phyloP scores from a whole-genome alignment of 805 yeast genomes.

The Monosporozyma aquatica region DNA sequence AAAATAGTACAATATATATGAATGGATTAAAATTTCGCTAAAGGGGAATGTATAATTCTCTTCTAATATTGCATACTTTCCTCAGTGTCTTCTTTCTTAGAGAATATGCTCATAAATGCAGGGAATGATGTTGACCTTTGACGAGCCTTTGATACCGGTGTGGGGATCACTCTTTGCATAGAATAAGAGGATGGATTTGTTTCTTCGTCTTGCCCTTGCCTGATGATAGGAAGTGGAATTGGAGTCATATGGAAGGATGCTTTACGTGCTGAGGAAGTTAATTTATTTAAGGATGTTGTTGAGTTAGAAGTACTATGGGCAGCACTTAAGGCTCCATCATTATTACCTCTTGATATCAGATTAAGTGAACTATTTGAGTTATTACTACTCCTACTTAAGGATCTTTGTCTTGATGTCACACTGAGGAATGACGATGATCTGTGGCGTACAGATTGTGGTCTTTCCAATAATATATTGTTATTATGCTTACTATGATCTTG shows the following conservation, averaged over 20 bases:
- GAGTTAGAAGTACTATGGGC: conserved; percentile 3
- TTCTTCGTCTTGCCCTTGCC: background rate
- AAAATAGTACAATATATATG: no score
- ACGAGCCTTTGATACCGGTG: background rate
- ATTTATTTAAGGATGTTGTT: conserved; percentile 10
- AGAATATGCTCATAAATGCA: conserved; percentile 3
- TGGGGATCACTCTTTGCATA: background rate
- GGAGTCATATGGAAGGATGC: conserved; percentile 28
- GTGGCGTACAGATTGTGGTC: conserved; percentile 23
- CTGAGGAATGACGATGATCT: conserved; percentile 19
- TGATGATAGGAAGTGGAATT: conserved; percentile 1
- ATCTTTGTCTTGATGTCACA: conserved; percentile 6
- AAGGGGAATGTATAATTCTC: no score
- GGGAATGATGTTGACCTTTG: conserved; percentile 6
- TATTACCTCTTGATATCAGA: conserved; percentile 10
- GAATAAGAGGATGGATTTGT: background rate
- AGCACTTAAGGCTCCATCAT: conserved; percentile 9
- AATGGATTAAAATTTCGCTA: no score
- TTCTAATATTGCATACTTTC: no score
- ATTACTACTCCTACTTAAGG: conserved; percentile 20
- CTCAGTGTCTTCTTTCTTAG: conserved; percentile 2
- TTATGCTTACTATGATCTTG: no score
- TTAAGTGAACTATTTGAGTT: conserved; percentile 20
- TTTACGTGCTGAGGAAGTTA: conserved; percentile 15
- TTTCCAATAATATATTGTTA: conserved; percentile 12